Evolutionary conservation across 805 yeast species (phyloP).

Genomic region (Yarrowia sp.): DNA sequence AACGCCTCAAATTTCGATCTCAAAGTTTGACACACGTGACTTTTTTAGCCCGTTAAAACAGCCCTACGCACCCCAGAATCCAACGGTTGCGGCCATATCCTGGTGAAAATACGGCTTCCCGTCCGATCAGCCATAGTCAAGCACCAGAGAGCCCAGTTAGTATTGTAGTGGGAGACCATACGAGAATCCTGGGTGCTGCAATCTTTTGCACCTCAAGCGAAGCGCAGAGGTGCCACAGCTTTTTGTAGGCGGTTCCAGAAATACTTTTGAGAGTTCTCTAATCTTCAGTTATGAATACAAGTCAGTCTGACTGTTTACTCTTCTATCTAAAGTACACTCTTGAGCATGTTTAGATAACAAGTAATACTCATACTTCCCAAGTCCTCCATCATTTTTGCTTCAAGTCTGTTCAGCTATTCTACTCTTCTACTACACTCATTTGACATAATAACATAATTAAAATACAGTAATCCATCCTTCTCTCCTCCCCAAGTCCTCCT

Average conservation of each 20-base stretch:
- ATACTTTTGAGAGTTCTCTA: too few relatives aligned
- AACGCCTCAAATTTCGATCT: too few relatives aligned
- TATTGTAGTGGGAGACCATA: constrained; percentile 14
- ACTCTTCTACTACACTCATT: neutral
- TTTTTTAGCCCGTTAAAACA: neutral
- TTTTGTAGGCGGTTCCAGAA: neutral
- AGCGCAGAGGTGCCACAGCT: too few relatives aligned
- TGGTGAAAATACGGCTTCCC: too few relatives aligned
- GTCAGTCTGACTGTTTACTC: too few relatives aligned
- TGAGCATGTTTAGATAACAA: too few relatives aligned
- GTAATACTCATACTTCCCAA: too few relatives aligned
- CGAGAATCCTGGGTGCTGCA: neutral
- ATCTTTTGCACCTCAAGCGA: too few relatives aligned
- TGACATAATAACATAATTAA: neutral
- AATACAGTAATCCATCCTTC: neutral
- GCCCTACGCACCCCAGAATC: neutral
- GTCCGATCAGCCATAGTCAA: constrained; percentile 11
- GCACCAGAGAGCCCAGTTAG: constrained; percentile 13
- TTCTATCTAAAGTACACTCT: too few relatives aligned
- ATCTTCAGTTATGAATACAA: too few relatives aligned
- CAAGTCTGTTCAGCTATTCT: too few relatives aligned
- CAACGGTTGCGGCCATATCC: neutral
- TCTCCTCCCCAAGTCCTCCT: neutral
- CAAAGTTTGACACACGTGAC: neutral
- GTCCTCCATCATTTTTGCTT: too few relatives aligned